Evolutionary conservation across 495 filamentous ascomycete species (phyloP).

Genomic region (Aspergillus leporis): DNA sequence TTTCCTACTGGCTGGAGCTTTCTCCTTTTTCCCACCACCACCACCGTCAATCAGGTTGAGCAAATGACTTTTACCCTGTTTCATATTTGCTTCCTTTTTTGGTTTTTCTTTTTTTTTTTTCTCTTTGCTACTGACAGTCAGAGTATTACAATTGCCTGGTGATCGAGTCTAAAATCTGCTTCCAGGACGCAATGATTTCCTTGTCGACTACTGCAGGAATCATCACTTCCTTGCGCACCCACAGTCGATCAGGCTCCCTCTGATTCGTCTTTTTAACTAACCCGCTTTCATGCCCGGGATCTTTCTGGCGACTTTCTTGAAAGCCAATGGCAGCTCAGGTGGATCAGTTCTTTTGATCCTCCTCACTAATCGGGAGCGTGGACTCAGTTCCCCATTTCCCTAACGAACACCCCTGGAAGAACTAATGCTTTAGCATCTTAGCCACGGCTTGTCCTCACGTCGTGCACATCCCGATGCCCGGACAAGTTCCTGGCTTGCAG

Average conservation of each 20-base stretch:
- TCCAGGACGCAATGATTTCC: background rate
- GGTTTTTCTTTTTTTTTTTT: too few relatives aligned
- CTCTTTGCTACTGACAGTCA: background rate
- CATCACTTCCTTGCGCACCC: background rate
- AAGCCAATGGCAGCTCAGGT: conserved; percentile 38
- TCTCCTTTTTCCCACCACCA: background rate
- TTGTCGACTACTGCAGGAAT: background rate
- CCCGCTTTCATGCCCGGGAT: background rate
- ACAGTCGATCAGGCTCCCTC: conserved; percentile 21
- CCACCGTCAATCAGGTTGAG: background rate
- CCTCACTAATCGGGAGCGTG: conserved; percentile 38
- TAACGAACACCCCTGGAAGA: conserved; percentile 43
- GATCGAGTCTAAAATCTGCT: background rate
- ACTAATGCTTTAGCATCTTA: conserved; percentile 21
- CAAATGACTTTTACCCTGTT: background rate
- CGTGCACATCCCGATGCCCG: conserved; percentile 20
- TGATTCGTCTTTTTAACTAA: conserved; percentile 9
- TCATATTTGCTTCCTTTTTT: background rate
- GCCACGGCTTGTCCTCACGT: conserved; percentile 22
- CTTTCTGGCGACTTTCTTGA: conserved; percentile 12
- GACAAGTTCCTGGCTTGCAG: conserved; percentile 9
- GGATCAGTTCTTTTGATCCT: conserved; percentile 30
- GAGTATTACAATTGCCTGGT: background rate
- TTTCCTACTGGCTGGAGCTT: background rate
- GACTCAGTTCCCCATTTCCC: conserved; percentile 39